Percentiles rank a stretch among this genome's conserved stretches.
Conservation (phyloP, 495 filamentous ascomycete genomes). For the Tuber magnatum region DNA sequence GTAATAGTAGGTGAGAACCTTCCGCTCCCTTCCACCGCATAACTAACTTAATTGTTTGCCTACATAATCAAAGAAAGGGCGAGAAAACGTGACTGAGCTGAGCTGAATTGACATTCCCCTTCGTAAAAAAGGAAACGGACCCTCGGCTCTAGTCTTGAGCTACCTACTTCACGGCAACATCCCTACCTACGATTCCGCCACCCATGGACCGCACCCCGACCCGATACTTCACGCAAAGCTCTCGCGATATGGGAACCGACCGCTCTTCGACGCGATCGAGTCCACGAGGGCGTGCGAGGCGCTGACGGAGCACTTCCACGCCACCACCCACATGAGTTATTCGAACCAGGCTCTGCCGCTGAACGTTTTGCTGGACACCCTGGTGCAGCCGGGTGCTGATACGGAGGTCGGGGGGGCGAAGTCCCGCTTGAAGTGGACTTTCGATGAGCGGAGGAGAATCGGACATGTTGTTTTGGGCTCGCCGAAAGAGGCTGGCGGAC, state of each 20-base stretch:
- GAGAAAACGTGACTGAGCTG: neutral
- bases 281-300: slow-evolving; percentile 37
- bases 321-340: slow-evolving; percentile 53
- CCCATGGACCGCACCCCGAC: slow-evolving; percentile 54
- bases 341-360: slow-evolving; percentile 60
- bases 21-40: neutral
- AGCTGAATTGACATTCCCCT: slow-evolving; percentile 8
- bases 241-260: slow-evolving; percentile 43
- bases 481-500: slow-evolving; percentile 51
- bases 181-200: slow-evolving; percentile 51
- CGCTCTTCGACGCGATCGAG: slow-evolving; percentile 45
- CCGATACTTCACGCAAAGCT: slow-evolving; percentile 54
- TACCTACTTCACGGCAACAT: slow-evolving; percentile 62
- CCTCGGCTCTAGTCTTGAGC: slow-evolving; percentile 60
- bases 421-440: slow-evolving; percentile 54
- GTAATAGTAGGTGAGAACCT: slow-evolving; percentile 36
- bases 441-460: slow-evolving; percentile 49
- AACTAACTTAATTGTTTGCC: neutral
- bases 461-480: slow-evolving; percentile 55
- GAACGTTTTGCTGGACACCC: slow-evolving; percentile 58
- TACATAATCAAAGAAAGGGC: neutral
- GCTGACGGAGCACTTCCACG: slow-evolving; percentile 57
- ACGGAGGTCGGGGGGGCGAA: slow-evolving; percentile 48
- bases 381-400: slow-evolving; percentile 59
- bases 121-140: slow-evolving; percentile 51